These are phyloP conservation scores for Diaporthe amygdali DNA, from an alignment of 2,329 filamentous ascomycete species.

Conservation along the genomic window DNA sequence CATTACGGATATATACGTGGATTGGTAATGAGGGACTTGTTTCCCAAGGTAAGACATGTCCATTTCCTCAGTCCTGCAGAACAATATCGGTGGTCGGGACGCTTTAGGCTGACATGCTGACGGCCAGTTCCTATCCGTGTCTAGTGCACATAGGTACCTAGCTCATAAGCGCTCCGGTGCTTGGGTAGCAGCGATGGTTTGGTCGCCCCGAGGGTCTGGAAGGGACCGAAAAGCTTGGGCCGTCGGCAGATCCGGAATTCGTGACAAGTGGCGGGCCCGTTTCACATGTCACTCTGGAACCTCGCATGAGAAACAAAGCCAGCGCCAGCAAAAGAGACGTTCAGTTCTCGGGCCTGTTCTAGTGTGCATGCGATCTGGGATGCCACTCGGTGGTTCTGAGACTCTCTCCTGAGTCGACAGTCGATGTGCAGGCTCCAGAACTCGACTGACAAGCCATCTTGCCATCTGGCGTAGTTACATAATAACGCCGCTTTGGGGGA, in stretches of 20 bases:
- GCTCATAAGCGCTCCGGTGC: neutral
- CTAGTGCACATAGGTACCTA: neutral
- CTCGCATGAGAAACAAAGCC: neutral
- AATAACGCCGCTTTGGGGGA: neutral
- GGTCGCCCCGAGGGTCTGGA: constrained; percentile 14
- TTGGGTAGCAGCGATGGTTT: neutral
- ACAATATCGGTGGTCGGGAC: neutral
- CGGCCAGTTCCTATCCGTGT: neutral
- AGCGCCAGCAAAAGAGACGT: neutral
- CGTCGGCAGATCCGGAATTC: constrained; percentile 18
- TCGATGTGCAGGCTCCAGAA: neutral
- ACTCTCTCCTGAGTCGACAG: neutral
- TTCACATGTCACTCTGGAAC: constrained; percentile 23
- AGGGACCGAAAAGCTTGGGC: constrained; percentile 15
- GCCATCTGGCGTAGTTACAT: neutral
- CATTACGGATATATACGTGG: neutral
- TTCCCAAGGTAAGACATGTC: neutral
- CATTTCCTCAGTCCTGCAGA: neutral
- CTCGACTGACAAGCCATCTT: constrained; percentile 10
- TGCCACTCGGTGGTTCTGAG: neutral
- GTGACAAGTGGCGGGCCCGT: constrained; percentile 12
- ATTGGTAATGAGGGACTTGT: neutral
- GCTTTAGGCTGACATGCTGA: neutral
- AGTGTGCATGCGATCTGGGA: neutral
- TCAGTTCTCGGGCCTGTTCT: neutral